These are phyloP conservation scores for Didymella glomerata DNA, from an alignment of 2,329 filamentous ascomycete genomes.

Conservation along the genomic window DNA sequence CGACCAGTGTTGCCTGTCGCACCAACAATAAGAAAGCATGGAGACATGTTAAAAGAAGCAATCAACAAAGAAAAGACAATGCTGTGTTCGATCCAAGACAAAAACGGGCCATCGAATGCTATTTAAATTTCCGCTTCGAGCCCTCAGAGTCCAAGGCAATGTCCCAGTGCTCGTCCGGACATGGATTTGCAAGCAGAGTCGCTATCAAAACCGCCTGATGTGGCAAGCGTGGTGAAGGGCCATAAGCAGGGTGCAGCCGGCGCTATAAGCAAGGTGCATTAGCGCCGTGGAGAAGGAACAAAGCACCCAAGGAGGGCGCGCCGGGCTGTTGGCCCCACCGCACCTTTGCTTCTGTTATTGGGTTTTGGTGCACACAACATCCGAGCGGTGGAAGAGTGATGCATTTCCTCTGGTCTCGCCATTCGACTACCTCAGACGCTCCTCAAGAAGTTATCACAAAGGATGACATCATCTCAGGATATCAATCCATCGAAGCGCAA, in stretches of 20 bases:
- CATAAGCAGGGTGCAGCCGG: not conserved
- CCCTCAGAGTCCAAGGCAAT: not conserved
- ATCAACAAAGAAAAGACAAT: not conserved
- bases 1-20: not conserved
- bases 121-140: not conserved
- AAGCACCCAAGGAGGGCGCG: not conserved
- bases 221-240: not conserved
- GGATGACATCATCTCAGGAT: too few relatives aligned
- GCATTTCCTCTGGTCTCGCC: too few relatives aligned
- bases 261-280: not conserved
- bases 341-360: too few relatives aligned
- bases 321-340: not conserved
- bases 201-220: not conserved
- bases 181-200: not conserved
- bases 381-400: too few relatives aligned
- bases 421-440: too few relatives aligned
- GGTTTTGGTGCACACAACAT: too few relatives aligned
- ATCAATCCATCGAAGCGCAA: too few relatives aligned
- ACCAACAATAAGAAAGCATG: not conserved
- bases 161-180: not conserved
- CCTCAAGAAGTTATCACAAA: too few relatives aligned
- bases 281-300: not conserved
- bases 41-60: not conserved
- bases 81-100: not conserved
- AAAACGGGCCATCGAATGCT: not conserved